Base-by-base conservation (phyloP, 495 filamentous ascomycete genomes). In the Amorphotheca resinae region DNA sequence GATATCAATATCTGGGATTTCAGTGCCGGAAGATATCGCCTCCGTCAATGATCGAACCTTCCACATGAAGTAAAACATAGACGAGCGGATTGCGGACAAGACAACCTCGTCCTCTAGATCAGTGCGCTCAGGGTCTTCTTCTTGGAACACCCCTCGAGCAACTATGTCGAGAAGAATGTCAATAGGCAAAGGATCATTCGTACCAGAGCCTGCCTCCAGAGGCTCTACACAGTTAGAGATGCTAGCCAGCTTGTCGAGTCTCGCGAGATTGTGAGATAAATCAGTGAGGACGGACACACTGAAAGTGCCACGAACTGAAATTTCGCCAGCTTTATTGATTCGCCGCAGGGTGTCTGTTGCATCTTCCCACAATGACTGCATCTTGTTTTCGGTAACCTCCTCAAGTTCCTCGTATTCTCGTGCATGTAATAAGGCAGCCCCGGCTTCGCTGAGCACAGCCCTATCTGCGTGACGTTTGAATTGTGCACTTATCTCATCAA, bases 51-150 rank as follows among this genome's bases (percentile, higher is more conserved):
- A 58, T 34, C 77, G 76, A 7, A 84, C 70, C 49, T 88, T 87
- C 91, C 91, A 98, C 79, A 93, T 84, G 60, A 95, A 91, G 64
- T 95, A 96, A 64, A 87, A 85, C 18, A 87, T 64, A 17, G 82
- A 59, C 4, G 79, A 68, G 48, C 79, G 78, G 48, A 87, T 76
- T 15, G 85, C 80, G 42, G 73, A 78, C 8, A 68, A 66, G 4
- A 87, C 75, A 38, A 91, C 62, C 45, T 87, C 80, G 44, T 85
- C 78, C 55, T 93, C 78, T 3, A 72, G 56, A 17, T 15, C n/a
- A 9, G 81, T 77, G 21, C 80, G 74, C 41, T 79, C 72, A 1
- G 73, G 66, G 21, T 77, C 23, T 17, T 25, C 22, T 26, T 40
- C 72, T 22, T 71, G 65, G 15, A 75, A 70, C 5, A 70, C 59